Evolutionary conservation across 2,329 filamentous ascomycete genomes (phyloP), one percentile per base, ranked within the genome.

Genomic region (Penicillium sp.): DNA sequence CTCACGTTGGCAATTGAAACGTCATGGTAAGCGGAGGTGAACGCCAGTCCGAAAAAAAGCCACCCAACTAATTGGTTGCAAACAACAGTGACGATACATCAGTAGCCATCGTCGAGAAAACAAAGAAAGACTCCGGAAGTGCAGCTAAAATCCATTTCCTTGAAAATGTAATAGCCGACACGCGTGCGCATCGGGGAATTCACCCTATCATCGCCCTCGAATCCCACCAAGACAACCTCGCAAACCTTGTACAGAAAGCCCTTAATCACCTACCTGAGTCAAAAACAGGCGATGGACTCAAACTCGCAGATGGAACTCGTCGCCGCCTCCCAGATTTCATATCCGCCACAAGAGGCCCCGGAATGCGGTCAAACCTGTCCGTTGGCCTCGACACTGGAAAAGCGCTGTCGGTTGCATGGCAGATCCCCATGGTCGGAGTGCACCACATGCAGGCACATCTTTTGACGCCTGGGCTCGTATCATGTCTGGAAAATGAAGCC

Each of bases 401-500:
- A 75, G 94, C 92, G 0, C 82, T 97, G 21, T 86, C 93, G 0
- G 81, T 90, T 21, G 92, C 91, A 38, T 96, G 90, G 90, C 83
- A 86, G 62, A 83, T 92, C 38, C 93, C 93, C 3, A 78, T 97
- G 33, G 74, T 97, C 1, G 94, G 87, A 0, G 90, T 97, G 1
- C 90, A 99, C 73, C 94, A 99, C 75, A 97, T 99, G 94, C 93
- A 97, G 73, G 94, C 93, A 12, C 94, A 99, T 75, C 89, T 94
- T 19, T 78, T 99, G 61, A 97, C 94, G 19, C 90, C 93, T 17
- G 83, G 91, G 10, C 83, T 99, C 42, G 87, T 88, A 4, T 77
- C 80, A 33, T 89, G 89, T 6, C 75, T 93, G 59, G 70, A 79
- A 52, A 63, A 59, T 21, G 62, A 61, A 13, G n/a, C 36, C 60